Evolutionary conservation across 176 grass and related monocot species (phyloP).

Genomic region (Ensete glaucum): DNA sequence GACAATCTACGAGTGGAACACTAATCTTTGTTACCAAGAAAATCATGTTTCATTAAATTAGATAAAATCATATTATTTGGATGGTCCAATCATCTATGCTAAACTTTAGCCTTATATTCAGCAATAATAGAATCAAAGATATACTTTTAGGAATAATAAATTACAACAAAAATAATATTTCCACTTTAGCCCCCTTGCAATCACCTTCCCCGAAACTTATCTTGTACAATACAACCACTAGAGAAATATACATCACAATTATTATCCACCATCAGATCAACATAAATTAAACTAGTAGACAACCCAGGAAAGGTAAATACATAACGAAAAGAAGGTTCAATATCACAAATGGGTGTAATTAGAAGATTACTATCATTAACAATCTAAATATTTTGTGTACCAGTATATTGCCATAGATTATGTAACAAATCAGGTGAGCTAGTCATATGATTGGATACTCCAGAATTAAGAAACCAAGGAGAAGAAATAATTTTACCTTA

Average conservation of each 20-base stretch:
- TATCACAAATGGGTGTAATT: background rate
- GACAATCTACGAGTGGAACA: no score
- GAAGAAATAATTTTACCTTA: background rate
- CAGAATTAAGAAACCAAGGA: background rate
- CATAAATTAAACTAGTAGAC: background rate
- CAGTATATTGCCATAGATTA: background rate
- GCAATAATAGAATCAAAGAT: no score
- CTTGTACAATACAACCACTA: background rate
- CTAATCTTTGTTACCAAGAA: no score
- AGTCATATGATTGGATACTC: background rate
- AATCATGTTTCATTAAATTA: no score
- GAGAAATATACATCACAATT: slow-evolving; percentile 1
- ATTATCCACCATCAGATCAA: background rate
- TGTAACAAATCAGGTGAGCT: background rate
- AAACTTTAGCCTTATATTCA: background rate
- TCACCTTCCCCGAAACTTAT: background rate
- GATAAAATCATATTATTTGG: no score
- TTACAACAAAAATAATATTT: background rate
- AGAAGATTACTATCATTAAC: background rate
- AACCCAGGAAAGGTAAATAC: background rate
- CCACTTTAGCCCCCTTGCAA: background rate
- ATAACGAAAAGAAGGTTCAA: background rate
- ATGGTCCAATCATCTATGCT: no score
- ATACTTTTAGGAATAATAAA: background rate
- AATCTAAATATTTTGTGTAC: background rate